Evolutionary conservation across 2,329 filamentous ascomycete species (phyloP).

Genomic region (Helminthosporium solani): DNA sequence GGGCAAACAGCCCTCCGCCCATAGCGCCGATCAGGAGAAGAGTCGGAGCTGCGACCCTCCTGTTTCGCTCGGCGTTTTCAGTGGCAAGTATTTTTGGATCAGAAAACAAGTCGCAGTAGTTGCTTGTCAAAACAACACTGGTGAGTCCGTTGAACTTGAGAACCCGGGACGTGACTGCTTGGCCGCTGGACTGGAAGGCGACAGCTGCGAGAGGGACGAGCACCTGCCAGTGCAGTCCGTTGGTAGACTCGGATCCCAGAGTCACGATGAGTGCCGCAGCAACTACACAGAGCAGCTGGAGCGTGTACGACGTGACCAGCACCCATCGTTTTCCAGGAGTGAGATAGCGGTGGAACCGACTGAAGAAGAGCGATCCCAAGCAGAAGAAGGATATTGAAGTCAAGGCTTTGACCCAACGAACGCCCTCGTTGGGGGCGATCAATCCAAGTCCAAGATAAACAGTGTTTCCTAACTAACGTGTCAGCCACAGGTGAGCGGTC

Average conservation of each 20-base stretch:
- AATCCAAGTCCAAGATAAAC: constrained; percentile 76
- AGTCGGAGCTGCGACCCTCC: constrained; percentile 52
- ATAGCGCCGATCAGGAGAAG: constrained; percentile 57
- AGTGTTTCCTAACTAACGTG: constrained; percentile 61
- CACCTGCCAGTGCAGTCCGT: constrained; percentile 51
- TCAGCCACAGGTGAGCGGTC: constrained; percentile 17
- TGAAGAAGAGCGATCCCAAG: constrained; percentile 70
- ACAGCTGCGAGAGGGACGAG: constrained; percentile 68
- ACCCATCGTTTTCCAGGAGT: constrained; percentile 65
- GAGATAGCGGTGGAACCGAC: constrained; percentile 64
- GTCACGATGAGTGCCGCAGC: constrained; percentile 47
- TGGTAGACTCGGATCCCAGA: constrained; percentile 39
- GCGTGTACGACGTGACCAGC: constrained; percentile 50
- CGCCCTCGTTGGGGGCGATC: constrained; percentile 54
- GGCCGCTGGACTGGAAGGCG: constrained; percentile 75
- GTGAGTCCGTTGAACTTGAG: constrained; percentile 70
- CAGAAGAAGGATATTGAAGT: constrained; percentile 71
- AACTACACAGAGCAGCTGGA: constrained; percentile 47
- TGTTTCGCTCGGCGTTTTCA: constrained; percentile 55
- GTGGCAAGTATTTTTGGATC: constrained; percentile 56
- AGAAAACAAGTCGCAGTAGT: constrained; percentile 78
- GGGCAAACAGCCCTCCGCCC: constrained; percentile 56
- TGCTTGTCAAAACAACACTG: constrained; percentile 76
- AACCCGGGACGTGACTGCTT: constrained; percentile 72
- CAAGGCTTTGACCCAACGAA: constrained; percentile 70